Base-by-base conservation (phyloP, 768 basidiomycete species). In the Neoboletus magnificus region DNA sequence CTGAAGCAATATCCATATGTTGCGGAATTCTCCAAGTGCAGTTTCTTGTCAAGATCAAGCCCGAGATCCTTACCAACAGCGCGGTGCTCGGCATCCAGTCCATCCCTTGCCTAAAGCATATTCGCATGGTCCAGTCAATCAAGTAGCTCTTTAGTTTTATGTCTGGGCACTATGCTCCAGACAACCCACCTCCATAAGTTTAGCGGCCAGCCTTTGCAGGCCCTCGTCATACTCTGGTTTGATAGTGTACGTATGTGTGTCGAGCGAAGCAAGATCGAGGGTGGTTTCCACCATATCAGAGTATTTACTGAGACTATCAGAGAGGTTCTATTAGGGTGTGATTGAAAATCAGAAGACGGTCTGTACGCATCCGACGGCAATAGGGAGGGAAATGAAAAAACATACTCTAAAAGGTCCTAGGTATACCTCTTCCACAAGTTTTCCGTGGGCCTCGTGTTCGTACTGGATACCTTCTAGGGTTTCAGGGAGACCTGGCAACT, bases 231-330 rank as follows among this genome's bases (percentile, higher is more conserved):
- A 96, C 51, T 93, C 91, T 0, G 96, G 86, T 65, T 91, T 93
- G 65, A 99, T 94, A 18, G 93, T 86, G 65, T 88, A 93, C 62
- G 88, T 89, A 71, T 98, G 93, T 15, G 81, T 80, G 30, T 90
- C 86, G 7, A 97, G 80, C 54, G 95, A 85, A 22, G 86, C 84
- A 18, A 98, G 82, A 65, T 99, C 97, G 41, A 99, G 82, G 0
- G 97, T 98, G 58, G 91, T 86, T 69, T 98, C 93, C 3, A 98
- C 95, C 91, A 98, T 95, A 57, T 94, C 91, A 3, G 81, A 78
- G 63, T 94, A 96, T 66, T 91, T 91, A 13, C 77, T 77, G 5
- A 98, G 81, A 48, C 76, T 84, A 0, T 68, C 71, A 18, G 81
- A 73, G 58, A 83, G 80, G 59, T 85, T 79, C 93, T 95, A 61